Percentiles rank a stretch among this genome's conserved stretches.
These are phyloP conservation scores for Ostreobium quekettii DNA, from an alignment of 139 green algal genomes.

Conservation along the genomic window DNA sequence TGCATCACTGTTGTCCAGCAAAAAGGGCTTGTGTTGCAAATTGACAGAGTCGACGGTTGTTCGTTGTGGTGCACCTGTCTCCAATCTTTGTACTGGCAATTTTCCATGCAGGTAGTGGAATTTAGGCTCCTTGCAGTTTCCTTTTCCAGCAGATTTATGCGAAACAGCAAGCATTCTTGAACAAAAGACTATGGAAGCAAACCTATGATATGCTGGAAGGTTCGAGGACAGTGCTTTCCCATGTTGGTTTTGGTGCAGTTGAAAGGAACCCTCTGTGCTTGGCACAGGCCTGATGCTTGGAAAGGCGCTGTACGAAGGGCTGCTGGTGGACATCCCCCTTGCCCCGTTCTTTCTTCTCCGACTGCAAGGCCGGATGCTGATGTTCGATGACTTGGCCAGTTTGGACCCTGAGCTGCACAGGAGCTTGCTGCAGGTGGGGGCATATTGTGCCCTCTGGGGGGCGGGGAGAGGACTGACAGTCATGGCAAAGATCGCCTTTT, in stretches of 20 bases:
- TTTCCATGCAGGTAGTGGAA: too few species aligned
- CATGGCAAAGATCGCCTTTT: too few species aligned
- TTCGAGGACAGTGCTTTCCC: neutral
- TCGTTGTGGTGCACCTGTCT: too few species aligned
- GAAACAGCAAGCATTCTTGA: too few species aligned
- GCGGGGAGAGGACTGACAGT: too few species aligned
- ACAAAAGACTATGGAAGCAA: neutral
- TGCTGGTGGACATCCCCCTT: slow-evolving; percentile 64
- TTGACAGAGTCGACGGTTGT: too few species aligned
- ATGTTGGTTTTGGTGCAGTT: neutral
- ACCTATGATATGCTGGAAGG: neutral
- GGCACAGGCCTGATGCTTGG: slow-evolving; percentile 47
- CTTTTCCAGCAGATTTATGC: too few species aligned
- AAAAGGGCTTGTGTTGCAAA: too few species aligned
- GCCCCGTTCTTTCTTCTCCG: slow-evolving; percentile 60
- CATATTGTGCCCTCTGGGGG: too few species aligned
- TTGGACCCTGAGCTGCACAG: slow-evolving; percentile 57
- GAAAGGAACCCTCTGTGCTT: neutral
- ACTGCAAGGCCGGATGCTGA: slow-evolving; percentile 44
- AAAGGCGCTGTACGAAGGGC: slow-evolving; percentile 70
- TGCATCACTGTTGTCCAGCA: too few species aligned
- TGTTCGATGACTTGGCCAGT: slow-evolving; percentile 59
- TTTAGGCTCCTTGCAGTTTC: too few species aligned
- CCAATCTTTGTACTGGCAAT: too few species aligned
- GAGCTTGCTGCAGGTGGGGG: slow-evolving; percentile 26